Conservation (phyloP, 257 asterid genomes). For the Ocimum tenuiflorum region DNA sequence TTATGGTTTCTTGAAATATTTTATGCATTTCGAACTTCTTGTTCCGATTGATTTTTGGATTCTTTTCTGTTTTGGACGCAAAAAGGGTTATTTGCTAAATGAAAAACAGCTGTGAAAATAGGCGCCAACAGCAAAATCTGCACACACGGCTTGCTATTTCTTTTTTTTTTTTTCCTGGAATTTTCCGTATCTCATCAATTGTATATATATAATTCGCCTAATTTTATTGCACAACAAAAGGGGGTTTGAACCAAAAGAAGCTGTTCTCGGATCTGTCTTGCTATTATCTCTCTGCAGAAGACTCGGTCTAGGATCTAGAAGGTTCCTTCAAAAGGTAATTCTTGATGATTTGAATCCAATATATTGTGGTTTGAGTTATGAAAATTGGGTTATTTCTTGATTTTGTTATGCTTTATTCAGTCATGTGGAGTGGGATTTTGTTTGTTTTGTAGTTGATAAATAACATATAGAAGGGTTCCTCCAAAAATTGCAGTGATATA, state of each 20-base stretch:
- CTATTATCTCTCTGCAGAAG: conserved; percentile 8
- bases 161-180: background rate
- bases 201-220: background rate
- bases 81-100: conserved; percentile 6
- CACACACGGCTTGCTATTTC: too few species aligned
- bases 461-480: conserved; percentile 12
- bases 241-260: conserved; percentile 16
- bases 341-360: conserved; percentile 14
- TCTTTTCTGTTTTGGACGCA: conserved; percentile 21
- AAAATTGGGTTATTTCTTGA: background rate
- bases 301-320: conserved; percentile 7
- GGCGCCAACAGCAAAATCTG: conserved; percentile 10
- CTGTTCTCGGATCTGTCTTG: conserved; percentile 25
- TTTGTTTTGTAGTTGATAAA: background rate
- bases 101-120: conserved; percentile 22
- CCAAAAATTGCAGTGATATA: background rate
- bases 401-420: conserved; percentile 9
- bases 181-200: conserved; percentile 18
- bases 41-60: conserved; percentile 16
- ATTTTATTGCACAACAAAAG: background rate
- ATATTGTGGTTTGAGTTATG: background rate
- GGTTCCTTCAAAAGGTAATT: conserved; percentile 22
- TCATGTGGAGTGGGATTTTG: conserved; percentile 16
- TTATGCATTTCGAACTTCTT: background rate
- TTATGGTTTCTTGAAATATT: background rate